Evolutionary conservation across 805 yeast genomes (phyloP).

Genomic region (Kluyveromyces wickerhamii): DNA sequence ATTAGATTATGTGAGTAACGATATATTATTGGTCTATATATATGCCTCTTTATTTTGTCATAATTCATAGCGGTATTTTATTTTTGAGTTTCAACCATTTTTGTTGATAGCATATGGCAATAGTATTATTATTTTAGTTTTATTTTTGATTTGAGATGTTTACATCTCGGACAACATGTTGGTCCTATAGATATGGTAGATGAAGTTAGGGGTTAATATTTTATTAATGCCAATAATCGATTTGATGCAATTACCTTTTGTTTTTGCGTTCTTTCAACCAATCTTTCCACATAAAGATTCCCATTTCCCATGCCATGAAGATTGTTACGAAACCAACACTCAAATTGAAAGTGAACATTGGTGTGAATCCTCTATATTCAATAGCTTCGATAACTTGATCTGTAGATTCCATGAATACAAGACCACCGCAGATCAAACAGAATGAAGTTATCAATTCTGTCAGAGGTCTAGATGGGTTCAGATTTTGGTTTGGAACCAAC

Average conservation of each 20-base stretch:
- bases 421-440: constrained; percentile 79
- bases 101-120: no score
- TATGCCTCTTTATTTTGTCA: no score
- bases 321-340: constrained; percentile 72
- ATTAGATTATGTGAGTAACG: no score
- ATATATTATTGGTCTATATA: no score
- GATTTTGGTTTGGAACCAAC: constrained; percentile 32
- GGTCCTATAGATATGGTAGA: not conserved
- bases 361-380: constrained; percentile 73
- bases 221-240: no score
- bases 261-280: constrained; percentile 32
- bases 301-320: constrained; percentile 84
- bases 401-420: constrained; percentile 86
- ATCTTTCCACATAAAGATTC: constrained; percentile 54
- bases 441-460: constrained; percentile 79
- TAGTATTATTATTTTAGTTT: no score
- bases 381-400: constrained; percentile 77
- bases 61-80: no score
- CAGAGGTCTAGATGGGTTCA: constrained; percentile 62
- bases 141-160: no score
- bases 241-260: constrained; percentile 7
- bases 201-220: not conserved
- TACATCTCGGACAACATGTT: no score
- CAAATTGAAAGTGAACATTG: constrained; percentile 87
- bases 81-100: no score